Conservation (phyloP, 495 filamentous ascomycete species). For the Podospora comata region DNA sequence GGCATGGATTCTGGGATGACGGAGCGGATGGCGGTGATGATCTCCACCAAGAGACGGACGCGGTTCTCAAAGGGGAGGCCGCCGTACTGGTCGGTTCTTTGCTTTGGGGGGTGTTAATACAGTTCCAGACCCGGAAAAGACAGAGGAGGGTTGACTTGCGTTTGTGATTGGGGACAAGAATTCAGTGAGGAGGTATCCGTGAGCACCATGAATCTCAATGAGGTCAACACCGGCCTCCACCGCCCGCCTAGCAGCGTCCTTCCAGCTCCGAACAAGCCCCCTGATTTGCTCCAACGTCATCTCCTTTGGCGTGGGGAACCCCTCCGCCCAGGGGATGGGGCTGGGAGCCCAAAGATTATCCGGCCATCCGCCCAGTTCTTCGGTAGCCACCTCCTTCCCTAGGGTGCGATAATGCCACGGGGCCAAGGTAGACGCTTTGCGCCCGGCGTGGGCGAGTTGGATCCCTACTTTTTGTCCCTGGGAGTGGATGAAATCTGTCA, state of each 20-base stretch:
- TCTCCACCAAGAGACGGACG: slow-evolving; percentile 46
- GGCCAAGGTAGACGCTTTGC: slow-evolving; percentile 63
- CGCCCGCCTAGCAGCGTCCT: slow-evolving; percentile 55
- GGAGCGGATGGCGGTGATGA: slow-evolving; percentile 45
- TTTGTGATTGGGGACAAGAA: slow-evolving; percentile 65
- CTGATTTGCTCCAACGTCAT: slow-evolving; percentile 62
- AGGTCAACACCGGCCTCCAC: slow-evolving; percentile 66
- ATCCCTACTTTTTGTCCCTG: slow-evolving; percentile 68
- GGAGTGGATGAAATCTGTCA: slow-evolving; percentile 58
- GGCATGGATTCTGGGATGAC: slow-evolving; percentile 60
- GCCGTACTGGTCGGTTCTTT: slow-evolving; percentile 55
- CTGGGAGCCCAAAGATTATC: slow-evolving; percentile 55
- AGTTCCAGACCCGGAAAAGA: background rate
- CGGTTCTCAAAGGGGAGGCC: slow-evolving; percentile 57
- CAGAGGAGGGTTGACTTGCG: slow-evolving; percentile 22
- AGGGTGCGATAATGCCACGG: slow-evolving; percentile 49
- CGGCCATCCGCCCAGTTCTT: slow-evolving; percentile 62
- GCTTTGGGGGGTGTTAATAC: slow-evolving; percentile 15
- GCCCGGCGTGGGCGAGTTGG: slow-evolving; percentile 71
- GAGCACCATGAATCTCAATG: slow-evolving; percentile 61
- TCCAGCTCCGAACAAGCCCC: slow-evolving; percentile 59
- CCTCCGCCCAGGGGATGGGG: slow-evolving; percentile 45
- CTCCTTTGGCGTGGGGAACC: slow-evolving; percentile 50
- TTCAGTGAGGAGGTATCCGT: slow-evolving; percentile 62
- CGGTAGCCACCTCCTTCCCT: slow-evolving; percentile 40